Percentiles rank a stretch among this genome's conserved stretches.
phyloP scores from a whole-genome alignment of 139 green algal species.

The Pseudopediastrum boryanum region DNA sequence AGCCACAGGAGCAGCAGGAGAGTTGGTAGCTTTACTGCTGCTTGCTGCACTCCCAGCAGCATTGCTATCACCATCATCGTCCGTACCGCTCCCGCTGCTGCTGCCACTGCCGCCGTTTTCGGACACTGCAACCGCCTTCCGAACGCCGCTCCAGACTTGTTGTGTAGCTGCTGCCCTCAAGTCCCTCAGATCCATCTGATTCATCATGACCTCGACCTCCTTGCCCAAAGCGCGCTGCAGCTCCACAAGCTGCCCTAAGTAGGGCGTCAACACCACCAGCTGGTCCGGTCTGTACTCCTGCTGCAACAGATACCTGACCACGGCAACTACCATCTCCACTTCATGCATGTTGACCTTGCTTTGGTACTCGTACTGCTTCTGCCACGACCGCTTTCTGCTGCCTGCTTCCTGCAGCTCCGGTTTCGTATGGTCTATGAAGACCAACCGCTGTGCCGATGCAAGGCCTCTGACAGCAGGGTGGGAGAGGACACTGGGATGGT shows the following conservation, averaged over 20 bases:
- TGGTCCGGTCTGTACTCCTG: constrained; percentile 63
- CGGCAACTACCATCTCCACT: constrained; percentile 53
- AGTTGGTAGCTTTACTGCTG: too few species aligned
- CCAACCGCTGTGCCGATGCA: constrained; percentile 4
- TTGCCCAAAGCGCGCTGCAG: constrained; percentile 37
- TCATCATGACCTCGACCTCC: constrained; percentile 34
- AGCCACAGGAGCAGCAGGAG: too few species aligned
- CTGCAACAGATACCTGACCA: constrained; percentile 68
- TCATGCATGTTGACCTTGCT: constrained; percentile 62
- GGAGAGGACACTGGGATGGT: constrained; percentile 34
- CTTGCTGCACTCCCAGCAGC: too few species aligned
- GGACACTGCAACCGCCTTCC: too few species aligned
- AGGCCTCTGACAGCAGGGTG: constrained; percentile 52
- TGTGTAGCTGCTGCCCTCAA: neutral
- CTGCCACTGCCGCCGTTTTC: too few species aligned
- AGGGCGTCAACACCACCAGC: constrained; percentile 80
- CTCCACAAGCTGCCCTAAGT: constrained; percentile 80
- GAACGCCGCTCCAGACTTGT: too few species aligned
- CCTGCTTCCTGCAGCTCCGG: constrained; percentile 15
- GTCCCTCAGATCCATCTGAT: constrained; percentile 43
- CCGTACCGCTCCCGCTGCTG: too few species aligned
- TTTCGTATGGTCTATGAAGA: constrained; percentile 5
- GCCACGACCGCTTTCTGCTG: neutral
- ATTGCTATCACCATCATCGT: too few species aligned
- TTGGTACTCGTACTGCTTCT: constrained; percentile 30